phyloP scores from a whole-genome alignment of 1,284 basidiomycete species.

The Ustilago shanxiensis region DNA sequence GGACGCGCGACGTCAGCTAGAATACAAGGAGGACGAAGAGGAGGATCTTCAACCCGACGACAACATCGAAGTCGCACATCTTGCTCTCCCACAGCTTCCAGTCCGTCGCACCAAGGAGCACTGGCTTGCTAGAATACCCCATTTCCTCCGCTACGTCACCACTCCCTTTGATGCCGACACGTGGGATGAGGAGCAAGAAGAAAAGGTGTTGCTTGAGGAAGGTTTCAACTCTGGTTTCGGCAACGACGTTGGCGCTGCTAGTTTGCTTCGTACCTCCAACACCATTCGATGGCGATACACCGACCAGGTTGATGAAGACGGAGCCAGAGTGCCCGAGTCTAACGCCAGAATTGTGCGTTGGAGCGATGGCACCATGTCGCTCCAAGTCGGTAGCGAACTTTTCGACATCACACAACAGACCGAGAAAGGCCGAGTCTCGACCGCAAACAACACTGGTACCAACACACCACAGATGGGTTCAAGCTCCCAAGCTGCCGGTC shows the following conservation, averaged over 20 bases:
- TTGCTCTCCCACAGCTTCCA: slow-evolving; percentile 58
- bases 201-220: slow-evolving; percentile 47
- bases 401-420: slow-evolving; percentile 78
- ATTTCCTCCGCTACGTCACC: slow-evolving; percentile 64
- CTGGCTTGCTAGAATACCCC: slow-evolving; percentile 64
- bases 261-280: slow-evolving; percentile 82
- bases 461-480: slow-evolving; percentile 44
- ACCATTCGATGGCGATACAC: slow-evolving; percentile 90
- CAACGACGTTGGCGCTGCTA: slow-evolving; percentile 69
- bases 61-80: slow-evolving; percentile 75
- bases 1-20: slow-evolving; percentile 52
- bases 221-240: slow-evolving; percentile 74
- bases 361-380: slow-evolving; percentile 89
- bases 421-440: slow-evolving; percentile 49
- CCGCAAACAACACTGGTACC: slow-evolving; percentile 41
- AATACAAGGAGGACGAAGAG: slow-evolving; percentile 71
- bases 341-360: slow-evolving; percentile 88
- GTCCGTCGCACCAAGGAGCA: slow-evolving; percentile 65
- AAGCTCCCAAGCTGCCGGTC: slow-evolving; percentile 33
- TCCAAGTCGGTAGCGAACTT: slow-evolving; percentile 86
- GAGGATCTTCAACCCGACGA: slow-evolving; percentile 73
- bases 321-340: slow-evolving; percentile 81
- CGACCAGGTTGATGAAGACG: slow-evolving; percentile 75
- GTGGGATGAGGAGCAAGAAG: slow-evolving; percentile 62
- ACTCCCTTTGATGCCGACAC: slow-evolving; percentile 56